Evolutionary conservation across 768 basidiomycete species (phyloP), one percentile per base, ranked within the genome.

Genomic region (Gloeopeniophorella convolvens): DNA sequence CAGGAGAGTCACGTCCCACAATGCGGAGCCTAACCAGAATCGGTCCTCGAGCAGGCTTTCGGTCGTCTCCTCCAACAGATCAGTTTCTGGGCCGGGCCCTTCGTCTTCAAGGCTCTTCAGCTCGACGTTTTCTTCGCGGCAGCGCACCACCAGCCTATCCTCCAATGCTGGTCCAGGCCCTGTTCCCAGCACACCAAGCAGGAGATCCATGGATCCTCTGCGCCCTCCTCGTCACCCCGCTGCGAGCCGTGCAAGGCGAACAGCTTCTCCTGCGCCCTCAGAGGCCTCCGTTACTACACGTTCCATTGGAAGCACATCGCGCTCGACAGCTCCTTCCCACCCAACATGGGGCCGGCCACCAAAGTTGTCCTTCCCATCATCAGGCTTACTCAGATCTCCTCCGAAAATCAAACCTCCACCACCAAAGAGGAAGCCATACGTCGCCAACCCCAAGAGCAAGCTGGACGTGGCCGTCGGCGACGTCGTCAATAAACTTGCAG

Each of bases 401-500:
- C 80, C 82, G 7, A 68, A 68, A 28, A 71, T 69, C 42, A 76
- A 68, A 55, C 55, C 62, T 13, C 58, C 65, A 16, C 48, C 62
- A 5, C 62, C 66, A 8, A 65, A 71, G 15, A 75, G 78, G 64
- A 88, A 82, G 63, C 76, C 78, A 12, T 97, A 96, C 57, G 70
- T 92, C 34, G 79, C 94, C 3, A 82, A 96, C 64, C 85, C 89
- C n/a, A 83, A 88, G 68, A 91, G 78, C 68, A 89, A 90, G 63
- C 75, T 97, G 5, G 93, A 97, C 62, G 80, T 95, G 32, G 92
- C 91, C 6, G 89, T 97, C 42, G 93, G 91, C 16, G 83, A 87
- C 59, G 87, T 97, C 42, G 80, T 97, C 56, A 96, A 96, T 67
- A 81, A 82, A 56, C 77, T 97, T 16, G 83, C 86, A 15, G 83